These are phyloP conservation scores for Besnoitia besnoiti DNA, from an alignment of 169 alveolate genomes.

Conservation along the genomic window DNA sequence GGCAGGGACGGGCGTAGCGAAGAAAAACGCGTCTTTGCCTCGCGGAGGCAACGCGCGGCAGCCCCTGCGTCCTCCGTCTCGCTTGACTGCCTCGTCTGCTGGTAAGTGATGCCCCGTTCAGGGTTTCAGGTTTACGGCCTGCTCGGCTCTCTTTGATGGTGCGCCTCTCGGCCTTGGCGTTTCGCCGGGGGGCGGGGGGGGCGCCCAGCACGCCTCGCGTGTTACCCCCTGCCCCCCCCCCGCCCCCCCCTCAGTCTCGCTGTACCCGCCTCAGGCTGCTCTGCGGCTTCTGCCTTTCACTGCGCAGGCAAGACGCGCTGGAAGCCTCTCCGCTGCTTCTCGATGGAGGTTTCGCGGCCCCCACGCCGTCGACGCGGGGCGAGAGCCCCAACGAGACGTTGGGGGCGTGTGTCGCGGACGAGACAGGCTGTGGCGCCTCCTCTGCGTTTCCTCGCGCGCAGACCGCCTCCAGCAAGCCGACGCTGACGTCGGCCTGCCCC, in stretches of 20 bases:
- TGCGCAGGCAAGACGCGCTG: background rate
- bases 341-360: background rate
- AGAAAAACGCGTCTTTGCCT: background rate
- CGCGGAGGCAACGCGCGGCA: background rate
- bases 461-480: background rate
- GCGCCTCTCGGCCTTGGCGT: no score
- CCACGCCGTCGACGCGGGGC: background rate
- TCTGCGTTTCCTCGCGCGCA: background rate
- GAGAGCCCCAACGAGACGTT: background rate
- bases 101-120: no score
- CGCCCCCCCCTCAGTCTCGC: background rate
- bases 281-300: background rate
- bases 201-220: no score
- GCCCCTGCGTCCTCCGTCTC: conserved; percentile 5
- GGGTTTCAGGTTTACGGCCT: background rate
- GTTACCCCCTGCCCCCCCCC: background rate
- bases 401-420: background rate
- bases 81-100: background rate
- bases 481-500: no score
- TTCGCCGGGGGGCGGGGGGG: no score
- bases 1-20: no score
- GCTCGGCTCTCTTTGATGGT: background rate
- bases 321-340: background rate
- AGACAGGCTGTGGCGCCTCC: background rate
- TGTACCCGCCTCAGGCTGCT: background rate